Evolutionary conservation across 805 yeast species (phyloP).

Genomic region (Yarrowia hollandica): DNA sequence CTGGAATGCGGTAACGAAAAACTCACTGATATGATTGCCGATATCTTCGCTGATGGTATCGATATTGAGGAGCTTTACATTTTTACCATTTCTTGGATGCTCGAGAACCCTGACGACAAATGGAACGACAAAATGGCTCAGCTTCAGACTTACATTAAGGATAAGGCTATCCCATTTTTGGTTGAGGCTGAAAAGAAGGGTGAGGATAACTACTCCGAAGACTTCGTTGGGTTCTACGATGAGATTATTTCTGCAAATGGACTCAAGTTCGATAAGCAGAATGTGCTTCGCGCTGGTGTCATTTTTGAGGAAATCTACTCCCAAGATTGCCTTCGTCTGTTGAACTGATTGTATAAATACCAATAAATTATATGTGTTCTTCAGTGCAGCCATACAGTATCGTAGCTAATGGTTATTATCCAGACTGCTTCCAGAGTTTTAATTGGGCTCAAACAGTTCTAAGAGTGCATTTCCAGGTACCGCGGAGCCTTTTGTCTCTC

Average conservation of each 20-base stretch:
- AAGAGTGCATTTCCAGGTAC: too few species aligned
- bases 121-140: conserved; percentile 1
- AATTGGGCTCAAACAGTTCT: too few species aligned
- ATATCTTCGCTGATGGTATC: conserved; percentile 14
- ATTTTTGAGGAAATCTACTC: conserved; percentile 27
- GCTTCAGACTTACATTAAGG: conserved; percentile 4
- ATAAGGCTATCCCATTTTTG: conserved; percentile 13
- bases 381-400: too few species aligned
- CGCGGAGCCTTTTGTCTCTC: too few species aligned
- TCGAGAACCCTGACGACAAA: conserved; percentile 14
- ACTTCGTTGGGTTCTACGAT: conserved; percentile 20
- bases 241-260: conserved; percentile 6
- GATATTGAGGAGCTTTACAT: conserved; percentile 26
- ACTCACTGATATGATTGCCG: conserved; percentile 1
- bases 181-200: conserved; percentile 23
- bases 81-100: conserved; percentile 23
- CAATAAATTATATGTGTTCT: background rate
- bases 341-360: background rate
- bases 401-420: too few species aligned
- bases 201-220: conserved; percentile 18
- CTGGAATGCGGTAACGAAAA: background rate
- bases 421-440: too few species aligned
- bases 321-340: background rate
- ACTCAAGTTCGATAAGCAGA: conserved; percentile 25
- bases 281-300: conserved; percentile 21